Base-by-base conservation (phyloP, 495 filamentous ascomycete genomes). In the Aspergillus olivimuriae region DNA sequence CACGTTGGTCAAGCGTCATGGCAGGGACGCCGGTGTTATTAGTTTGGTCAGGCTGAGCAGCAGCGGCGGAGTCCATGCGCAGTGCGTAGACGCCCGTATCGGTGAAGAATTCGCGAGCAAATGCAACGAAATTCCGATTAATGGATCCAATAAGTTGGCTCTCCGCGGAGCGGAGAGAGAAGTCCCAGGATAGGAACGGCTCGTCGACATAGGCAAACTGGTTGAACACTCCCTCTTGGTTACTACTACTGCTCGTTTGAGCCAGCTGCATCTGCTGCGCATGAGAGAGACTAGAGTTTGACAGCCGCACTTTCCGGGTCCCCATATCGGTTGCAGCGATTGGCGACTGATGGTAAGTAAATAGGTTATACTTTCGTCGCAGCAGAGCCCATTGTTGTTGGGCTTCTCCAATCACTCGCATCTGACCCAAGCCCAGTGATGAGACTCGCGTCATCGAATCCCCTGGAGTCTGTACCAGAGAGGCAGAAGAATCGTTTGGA, bases 1-100 rank as follows among this genome's bases (percentile, higher is more conserved):
- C 82, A 28, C 82, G 73, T 62, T 85, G 81, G 51, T 85, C 82
- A 5, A 86, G 70, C 15, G 80, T 82, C 80, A 86, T 82, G 1
- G 74, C 80, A 2, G 67, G 0, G 55, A 34, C 7, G 50, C 44
- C 3, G 24, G n/a, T n/a, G n/a, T n/a, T n/a, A n/a, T n/a, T n/a
- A n/a, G n/a, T 73, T 69, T 11, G 59, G 46, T 9, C n/a, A n/a
- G n/a, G n/a, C n/a, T n/a, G n/a, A n/a, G 58, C 62, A 14, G 73
- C 41, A 3, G 62, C 69, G 14, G 77, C 80, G 10, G 78, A 75
- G 51, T 86, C 82, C 81, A 86, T 85, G 4, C 80, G 67, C 22
- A 85, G 53, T 3, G 77, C 81, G 55, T 86, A 86, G 3, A 85
- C 78, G 34, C 82, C 82, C 0, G 79, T 84, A 40, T 85, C 82